Conservation (phyloP, 1,284 basidiomycete species). For the Trichosporon faecale region DNA sequence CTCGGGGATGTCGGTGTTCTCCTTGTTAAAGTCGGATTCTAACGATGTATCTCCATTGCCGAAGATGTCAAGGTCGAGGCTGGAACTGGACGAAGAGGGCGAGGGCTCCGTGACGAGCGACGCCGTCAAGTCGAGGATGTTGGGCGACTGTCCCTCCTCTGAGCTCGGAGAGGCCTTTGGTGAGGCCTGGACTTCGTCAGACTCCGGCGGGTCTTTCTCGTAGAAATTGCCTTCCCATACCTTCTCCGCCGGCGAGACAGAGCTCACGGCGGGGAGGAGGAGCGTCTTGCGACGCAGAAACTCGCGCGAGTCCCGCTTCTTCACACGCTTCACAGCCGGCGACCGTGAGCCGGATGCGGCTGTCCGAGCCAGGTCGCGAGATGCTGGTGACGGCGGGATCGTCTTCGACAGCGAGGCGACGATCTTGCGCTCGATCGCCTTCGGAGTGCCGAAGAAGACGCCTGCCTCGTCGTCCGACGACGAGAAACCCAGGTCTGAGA, state of each 20-base stretch:
- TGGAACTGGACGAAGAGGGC: not conserved
- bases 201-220: constrained; percentile 13
- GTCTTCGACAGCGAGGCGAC: constrained; percentile 30
- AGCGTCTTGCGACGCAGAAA: constrained; percentile 38
- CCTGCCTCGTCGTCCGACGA: constrained; percentile 35
- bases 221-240: constrained; percentile 27
- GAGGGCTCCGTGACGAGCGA: not conserved
- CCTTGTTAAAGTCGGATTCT: constrained; percentile 37
- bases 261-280: constrained; percentile 23
- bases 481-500: constrained; percentile 13
- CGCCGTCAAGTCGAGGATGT: not conserved
- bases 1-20: constrained; percentile 34
- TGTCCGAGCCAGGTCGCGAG: not conserved
- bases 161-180: constrained; percentile 16
- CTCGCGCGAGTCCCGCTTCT: constrained; percentile 38
- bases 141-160: not conserved
- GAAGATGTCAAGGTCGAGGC: constrained; percentile 2
- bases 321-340: constrained; percentile 20
- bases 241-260: constrained; percentile 17
- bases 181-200: no score
- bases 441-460: constrained; percentile 39
- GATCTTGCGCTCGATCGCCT: constrained; percentile 29
- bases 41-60: not conserved
- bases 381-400: constrained; percentile 14
- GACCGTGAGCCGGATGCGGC: constrained; percentile 8